phyloP scores from a whole-genome alignment of 2,329 filamentous ascomycete genomes.

The Aspergillus costaricaensis region DNA sequence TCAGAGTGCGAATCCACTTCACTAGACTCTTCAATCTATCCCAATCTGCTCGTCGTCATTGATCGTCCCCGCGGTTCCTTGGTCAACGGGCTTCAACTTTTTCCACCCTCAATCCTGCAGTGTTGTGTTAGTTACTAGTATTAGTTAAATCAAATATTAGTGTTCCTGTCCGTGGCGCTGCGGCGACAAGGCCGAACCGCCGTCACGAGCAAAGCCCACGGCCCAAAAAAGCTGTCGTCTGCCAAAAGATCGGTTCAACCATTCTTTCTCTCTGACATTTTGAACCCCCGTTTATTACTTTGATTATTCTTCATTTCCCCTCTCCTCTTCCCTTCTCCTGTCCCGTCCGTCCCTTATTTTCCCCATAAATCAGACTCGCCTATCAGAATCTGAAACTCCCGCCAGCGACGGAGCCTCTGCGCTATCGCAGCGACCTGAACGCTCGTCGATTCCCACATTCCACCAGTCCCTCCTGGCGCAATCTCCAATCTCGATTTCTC shows the following conservation, averaged over 20 bases:
- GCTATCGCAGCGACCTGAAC: conserved; percentile 12
- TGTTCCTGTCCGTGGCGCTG: neutral
- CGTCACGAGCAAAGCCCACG: neutral
- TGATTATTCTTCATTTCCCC: neutral
- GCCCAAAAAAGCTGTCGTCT: neutral
- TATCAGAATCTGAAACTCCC: conserved; percentile 14
- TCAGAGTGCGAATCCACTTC: neutral
- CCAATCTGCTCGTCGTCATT: neutral
- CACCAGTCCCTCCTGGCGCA: conserved; percentile 30
- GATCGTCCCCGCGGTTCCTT: conserved; percentile 17
- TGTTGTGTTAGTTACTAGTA: neutral
- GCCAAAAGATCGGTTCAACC: neutral
- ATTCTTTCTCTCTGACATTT: neutral
- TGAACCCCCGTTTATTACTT: neutral
- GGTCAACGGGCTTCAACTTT: conserved; percentile 13
- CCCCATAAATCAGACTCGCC: conserved; percentile 2
- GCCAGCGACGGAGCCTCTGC: conserved; percentile 11
- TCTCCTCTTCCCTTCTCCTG: neutral
- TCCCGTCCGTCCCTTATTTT: neutral
- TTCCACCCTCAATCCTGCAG: neutral
- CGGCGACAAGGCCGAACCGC: neutral
- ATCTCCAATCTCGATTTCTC: conserved; percentile 24
- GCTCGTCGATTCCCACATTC: conserved; percentile 21
- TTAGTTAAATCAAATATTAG: too few species aligned
- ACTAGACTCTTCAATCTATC: conserved; percentile 1